Evolutionary conservation across 139 green algal species (phyloP).

Genomic region (Chlorella sp.): DNA sequence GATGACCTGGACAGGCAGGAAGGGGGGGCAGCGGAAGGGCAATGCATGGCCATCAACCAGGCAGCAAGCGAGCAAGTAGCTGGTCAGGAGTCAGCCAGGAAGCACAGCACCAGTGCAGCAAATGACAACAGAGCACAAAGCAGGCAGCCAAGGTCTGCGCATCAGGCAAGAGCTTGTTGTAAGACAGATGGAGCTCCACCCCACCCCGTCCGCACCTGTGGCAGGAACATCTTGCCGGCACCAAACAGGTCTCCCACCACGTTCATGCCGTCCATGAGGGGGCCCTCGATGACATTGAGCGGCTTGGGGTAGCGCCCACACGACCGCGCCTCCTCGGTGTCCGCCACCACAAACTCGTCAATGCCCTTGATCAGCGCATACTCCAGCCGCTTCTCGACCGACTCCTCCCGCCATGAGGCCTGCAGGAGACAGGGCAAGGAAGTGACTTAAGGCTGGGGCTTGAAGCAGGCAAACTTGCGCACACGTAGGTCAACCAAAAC

Average conservation of each 20-base stretch:
- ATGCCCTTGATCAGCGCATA: slow-evolving; percentile 98
- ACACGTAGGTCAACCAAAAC: neutral
- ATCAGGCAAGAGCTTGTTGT: no score
- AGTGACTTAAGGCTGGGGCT: neutral
- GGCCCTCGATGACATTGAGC: slow-evolving; percentile 96
- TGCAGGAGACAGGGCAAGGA: neutral
- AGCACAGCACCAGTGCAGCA: no score
- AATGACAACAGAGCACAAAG: no score
- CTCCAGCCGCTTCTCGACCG: slow-evolving; percentile 90
- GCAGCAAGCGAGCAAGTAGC: no score
- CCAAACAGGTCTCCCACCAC: slow-evolving; percentile 98
- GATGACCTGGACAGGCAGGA: slow-evolving; percentile 93
- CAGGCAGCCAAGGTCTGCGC: no score
- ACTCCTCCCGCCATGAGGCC: slow-evolving; percentile 83
- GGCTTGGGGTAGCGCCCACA: slow-evolving; percentile 81
- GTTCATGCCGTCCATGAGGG: slow-evolving; percentile 99
- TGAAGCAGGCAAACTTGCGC: neutral
- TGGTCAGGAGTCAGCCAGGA: no score
- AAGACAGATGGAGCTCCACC: no score
- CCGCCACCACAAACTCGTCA: slow-evolving; percentile 91
- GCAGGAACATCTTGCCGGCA: slow-evolving; percentile 99
- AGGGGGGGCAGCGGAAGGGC: no score
- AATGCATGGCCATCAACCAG: no score
- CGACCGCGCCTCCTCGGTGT: slow-evolving; percentile 93
- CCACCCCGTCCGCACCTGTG: slow-evolving; percentile 66